Evolutionary conservation across 192 early-diverging fungal species (phyloP).

Genomic region (Podila verticillata): DNA sequence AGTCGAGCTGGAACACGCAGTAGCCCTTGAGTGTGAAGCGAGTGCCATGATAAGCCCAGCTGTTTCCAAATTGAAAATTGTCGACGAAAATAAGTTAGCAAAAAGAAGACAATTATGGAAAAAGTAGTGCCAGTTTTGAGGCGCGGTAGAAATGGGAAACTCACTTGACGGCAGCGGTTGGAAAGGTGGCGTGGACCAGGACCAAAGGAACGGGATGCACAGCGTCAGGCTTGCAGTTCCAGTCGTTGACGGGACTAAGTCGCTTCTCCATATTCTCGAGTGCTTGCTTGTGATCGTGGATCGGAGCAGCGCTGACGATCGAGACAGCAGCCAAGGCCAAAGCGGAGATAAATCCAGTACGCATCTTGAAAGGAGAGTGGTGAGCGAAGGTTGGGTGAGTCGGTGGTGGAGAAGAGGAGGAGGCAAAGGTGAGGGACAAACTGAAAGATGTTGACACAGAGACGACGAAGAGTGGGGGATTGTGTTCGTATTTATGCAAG

Average conservation of each 20-base stretch:
- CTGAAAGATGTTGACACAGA: neutral
- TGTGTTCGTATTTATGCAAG: too few species aligned
- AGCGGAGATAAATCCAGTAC: neutral
- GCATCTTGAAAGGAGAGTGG: neutral
- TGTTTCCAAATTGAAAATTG: neutral
- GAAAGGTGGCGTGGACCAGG: neutral
- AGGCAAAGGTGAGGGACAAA: neutral
- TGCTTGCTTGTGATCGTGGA: neutral
- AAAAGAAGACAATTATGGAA: neutral
- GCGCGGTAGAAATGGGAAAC: neutral
- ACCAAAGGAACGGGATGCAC: neutral
- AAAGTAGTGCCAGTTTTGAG: neutral
- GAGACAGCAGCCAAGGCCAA: neutral
- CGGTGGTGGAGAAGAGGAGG: neutral
- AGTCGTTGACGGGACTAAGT: neutral
- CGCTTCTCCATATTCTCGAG: neutral
- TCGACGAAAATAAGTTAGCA: neutral
- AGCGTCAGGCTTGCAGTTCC: neutral
- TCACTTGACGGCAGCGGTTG: neutral
- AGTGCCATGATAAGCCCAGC: slow-evolving; percentile 9
- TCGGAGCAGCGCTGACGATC: neutral
- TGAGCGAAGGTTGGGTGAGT: neutral
- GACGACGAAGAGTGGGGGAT: too few species aligned
- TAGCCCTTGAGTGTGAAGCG: neutral
- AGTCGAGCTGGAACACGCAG: slow-evolving; percentile 8